phyloP scores from a whole-genome alignment of 2,329 filamentous ascomycete genomes.

The Hymenoscyphus scutula region DNA sequence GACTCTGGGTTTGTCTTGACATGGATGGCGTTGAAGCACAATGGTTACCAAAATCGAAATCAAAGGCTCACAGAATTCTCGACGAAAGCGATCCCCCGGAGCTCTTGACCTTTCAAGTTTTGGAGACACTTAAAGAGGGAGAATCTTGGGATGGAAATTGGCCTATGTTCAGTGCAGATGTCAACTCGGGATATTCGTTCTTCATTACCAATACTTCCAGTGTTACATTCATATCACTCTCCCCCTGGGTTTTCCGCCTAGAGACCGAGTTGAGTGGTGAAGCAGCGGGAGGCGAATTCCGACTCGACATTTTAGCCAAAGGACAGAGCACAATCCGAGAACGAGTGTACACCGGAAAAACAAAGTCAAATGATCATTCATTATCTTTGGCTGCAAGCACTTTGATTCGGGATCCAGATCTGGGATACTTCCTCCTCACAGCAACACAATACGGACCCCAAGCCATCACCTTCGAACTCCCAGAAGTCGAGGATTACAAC shows the following conservation, averaged over 20 bases:
- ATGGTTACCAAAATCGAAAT: conserved; percentile 58
- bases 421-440: conserved; percentile 63
- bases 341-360: conserved; percentile 49
- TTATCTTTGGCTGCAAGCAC: conserved; percentile 53
- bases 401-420: conserved; percentile 57
- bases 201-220: conserved; percentile 60
- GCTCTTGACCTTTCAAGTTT: conserved; percentile 59
- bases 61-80: conserved; percentile 42
- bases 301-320: conserved; percentile 58
- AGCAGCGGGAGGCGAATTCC: conserved; percentile 58
- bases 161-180: conserved; percentile 62
- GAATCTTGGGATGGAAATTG: conserved; percentile 57
- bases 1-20: conserved; percentile 60
- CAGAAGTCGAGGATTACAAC: conserved; percentile 50
- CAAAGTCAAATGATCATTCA: conserved; percentile 44
- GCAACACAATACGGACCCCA: conserved; percentile 57
- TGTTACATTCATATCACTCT: conserved; percentile 58
- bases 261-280: conserved; percentile 59
- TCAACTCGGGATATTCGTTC: conserved; percentile 61
- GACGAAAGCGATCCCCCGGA: conserved; percentile 44
- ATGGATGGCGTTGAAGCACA: conserved; percentile 62
- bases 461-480: conserved; percentile 57
- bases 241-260: conserved; percentile 62
- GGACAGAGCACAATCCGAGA: conserved; percentile 56
- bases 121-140: conserved; percentile 55